These are phyloP conservation scores for Phoenix dactylifera DNA, from an alignment of 176 grass and related monocot genomes.

Conservation along the genomic window DNA sequence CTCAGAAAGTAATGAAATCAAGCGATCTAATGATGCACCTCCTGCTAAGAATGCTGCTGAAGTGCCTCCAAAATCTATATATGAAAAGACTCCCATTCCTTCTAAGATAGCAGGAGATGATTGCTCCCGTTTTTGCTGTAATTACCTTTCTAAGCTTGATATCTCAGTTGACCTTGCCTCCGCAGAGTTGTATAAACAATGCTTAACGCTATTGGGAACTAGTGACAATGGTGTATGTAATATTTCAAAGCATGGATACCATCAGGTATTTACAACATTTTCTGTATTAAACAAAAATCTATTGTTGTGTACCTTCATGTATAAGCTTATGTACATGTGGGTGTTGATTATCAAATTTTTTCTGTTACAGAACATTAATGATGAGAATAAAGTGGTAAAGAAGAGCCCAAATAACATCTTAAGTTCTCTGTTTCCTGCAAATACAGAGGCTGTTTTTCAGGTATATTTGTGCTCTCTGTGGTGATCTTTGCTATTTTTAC, in stretches of 20 bases:
- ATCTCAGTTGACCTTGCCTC: conserved; percentile 24
- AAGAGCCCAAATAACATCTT: conserved; percentile 19
- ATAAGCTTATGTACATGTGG: background rate
- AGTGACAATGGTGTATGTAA: conserved; percentile 9
- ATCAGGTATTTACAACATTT: conserved; percentile 22
- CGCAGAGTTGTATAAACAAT: conserved; percentile 24
- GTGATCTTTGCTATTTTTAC: too few species aligned
- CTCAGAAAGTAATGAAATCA: background rate
- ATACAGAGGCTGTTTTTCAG: conserved; percentile 11
- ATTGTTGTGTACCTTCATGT: background rate
- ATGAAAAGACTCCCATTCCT: conserved; percentile 9
- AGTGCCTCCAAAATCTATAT: conserved; percentile 3
- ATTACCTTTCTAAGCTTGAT: conserved; percentile 26
- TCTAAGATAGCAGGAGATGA: conserved; percentile 9
- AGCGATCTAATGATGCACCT: conserved; percentile 10
- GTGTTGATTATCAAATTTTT: background rate
- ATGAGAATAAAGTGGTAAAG: background rate
- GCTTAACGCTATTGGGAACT: conserved; percentile 5
- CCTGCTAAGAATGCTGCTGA: conserved; percentile 9
- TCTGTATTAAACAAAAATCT: conserved; percentile 9
- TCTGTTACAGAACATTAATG: conserved; percentile 23
- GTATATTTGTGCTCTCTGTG: conserved; percentile 2
- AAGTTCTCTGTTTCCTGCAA: conserved; percentile 24
- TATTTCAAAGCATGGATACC: background rate
- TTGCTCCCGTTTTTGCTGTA: conserved; percentile 20